Evolutionary conservation across 495 filamentous ascomycete genomes (phyloP), one percentile per base, ranked within the genome.

Genomic region (Jackrogersella multiformis): DNA sequence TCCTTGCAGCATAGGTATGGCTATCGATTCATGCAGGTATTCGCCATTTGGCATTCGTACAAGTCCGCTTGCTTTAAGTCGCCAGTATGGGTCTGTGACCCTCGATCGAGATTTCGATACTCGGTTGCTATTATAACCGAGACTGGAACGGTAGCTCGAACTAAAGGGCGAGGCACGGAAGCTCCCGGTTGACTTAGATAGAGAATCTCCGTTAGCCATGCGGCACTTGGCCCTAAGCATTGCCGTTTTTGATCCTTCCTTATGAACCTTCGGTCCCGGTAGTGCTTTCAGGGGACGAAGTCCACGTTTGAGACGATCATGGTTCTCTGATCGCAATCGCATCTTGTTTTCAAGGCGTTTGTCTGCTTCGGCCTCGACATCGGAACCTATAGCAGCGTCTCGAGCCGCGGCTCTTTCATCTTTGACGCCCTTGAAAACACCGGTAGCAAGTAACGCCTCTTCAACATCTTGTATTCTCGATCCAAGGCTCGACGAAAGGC

Each of bases 11-110:
- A 75, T 71, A 15, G 74, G 57, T 7, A 71, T 28, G 13, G 77
- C 80, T 26, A 82, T 54, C 2, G 79, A 71, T 62, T 82, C 80
- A 1, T 78, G 78, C 8, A 81, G 41, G 68, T 78, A 82, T 24
- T 77, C 57, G 2, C 79, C 79, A 48, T 81, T 76, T 2, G 79
- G 73, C 76, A 78, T 79, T 20, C 70, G 77, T 8, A 82, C 76
- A 34, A 82, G 66, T 0, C 80, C 80, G 2, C 70, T 69, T 2
- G 74, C 73, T 18, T 80, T 76, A 34, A 81, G 61, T 16, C 77
- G 74, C 78, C 79, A 82, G 59, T 82, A 79, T 5, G 73, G 68
- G 35, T 75, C 68, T 13, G 67, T 36, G 12, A 61, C 51, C n/a
- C 52, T 71, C 15, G 70, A 38, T 13, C 64, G 73, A 49, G 67